These are phyloP conservation scores for Phytopythium helicoides DNA, from an alignment of 352 stramenopile genomes.

Conservation along the genomic window DNA sequence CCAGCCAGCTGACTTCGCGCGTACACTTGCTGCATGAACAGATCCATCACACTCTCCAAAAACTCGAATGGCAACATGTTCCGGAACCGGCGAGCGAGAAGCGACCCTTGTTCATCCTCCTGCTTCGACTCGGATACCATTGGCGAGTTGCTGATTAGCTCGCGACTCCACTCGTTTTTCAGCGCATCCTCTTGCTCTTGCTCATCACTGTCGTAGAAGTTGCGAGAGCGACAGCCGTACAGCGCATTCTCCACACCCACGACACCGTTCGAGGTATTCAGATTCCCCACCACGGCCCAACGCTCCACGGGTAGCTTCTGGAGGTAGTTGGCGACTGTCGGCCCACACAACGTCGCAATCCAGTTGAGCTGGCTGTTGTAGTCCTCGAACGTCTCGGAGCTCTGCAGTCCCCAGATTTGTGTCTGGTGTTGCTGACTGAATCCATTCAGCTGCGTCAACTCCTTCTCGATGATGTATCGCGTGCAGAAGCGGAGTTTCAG, in stretches of 20 bases:
- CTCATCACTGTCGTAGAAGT: conserved; percentile 36
- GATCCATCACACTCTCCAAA: conserved; percentile 39
- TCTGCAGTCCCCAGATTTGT: conserved; percentile 51
- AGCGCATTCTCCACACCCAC: conserved; percentile 17
- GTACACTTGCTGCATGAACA: conserved; percentile 38
- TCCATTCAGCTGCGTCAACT: conserved; percentile 28
- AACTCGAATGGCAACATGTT: conserved; percentile 44
- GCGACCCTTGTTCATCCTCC: neutral
- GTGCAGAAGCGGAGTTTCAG: conserved; percentile 55
- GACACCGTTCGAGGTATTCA: conserved; percentile 9
- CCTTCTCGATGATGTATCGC: conserved; percentile 47
- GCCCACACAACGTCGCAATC: conserved; percentile 45
- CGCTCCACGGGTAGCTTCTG: conserved; percentile 43
- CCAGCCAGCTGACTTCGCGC: conserved; percentile 30
- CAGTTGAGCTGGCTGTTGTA: conserved; percentile 54
- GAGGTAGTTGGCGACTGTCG: conserved; percentile 34
- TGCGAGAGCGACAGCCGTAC: conserved; percentile 49
- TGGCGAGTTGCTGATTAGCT: neutral
- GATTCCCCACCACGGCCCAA: conserved; percentile 45
- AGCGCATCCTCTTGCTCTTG: conserved; percentile 19
- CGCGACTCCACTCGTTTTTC: neutral
- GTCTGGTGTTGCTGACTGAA: conserved; percentile 50
- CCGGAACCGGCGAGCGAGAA: conserved; percentile 11
- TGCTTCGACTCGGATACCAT: neutral
- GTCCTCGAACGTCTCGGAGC: conserved; percentile 36